These are phyloP conservation scores for Draba incana DNA, from an alignment of 345 rosid species.

Conservation along the genomic window DNA sequence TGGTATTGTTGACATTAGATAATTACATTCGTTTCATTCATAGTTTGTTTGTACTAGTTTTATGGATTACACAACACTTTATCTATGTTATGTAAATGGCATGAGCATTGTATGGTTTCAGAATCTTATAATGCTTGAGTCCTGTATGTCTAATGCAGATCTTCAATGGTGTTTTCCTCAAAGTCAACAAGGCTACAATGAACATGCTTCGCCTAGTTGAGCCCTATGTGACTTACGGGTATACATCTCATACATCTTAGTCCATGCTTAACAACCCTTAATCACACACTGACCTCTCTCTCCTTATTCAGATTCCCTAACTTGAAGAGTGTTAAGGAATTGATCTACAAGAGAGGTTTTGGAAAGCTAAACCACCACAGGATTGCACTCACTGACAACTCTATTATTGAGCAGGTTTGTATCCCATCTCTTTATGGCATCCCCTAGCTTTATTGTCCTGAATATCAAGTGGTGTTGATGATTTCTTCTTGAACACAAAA, in stretches of 20 bases:
- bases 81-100: neutral
- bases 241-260: neutral
- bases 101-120: neutral
- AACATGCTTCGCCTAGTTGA: conserved; percentile 94
- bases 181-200: conserved; percentile 89
- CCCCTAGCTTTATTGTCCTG: neutral
- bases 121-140: neutral
- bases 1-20: neutral
- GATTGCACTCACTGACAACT: conserved; percentile 76
- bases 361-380: conserved; percentile 88
- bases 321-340: conserved; percentile 82
- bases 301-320: conserved; percentile 68
- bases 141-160: conserved; percentile 49
- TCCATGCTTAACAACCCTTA: neutral
- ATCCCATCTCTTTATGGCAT: neutral
- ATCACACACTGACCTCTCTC: neutral
- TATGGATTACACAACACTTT: neutral
- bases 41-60: neutral
- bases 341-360: conserved; percentile 88
- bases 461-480: neutral
- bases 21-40: neutral
- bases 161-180: conserved; percentile 89
- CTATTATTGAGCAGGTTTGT: conserved; percentile 72
- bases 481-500: neutral
- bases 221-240: conserved; percentile 97